Percentiles rank a stretch among this genome's conserved stretches.
Conservation (phyloP, 371 early-diverging fungal genomes). For the Batkoa obscura region DNA sequence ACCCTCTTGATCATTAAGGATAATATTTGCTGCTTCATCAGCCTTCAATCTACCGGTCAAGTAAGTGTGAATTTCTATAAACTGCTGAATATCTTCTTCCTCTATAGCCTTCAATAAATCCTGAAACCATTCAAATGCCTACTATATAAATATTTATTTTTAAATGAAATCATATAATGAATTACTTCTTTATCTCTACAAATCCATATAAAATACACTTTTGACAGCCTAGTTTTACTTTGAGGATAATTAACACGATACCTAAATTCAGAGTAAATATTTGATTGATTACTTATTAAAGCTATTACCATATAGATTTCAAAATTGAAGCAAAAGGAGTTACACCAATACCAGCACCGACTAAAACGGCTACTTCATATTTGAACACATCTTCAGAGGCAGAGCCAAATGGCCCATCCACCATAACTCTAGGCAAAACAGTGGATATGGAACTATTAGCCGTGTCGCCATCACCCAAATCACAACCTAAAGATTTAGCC, state of each 20-base stretch:
- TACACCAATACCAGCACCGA: conserved; percentile 70
- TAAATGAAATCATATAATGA: conserved; percentile 7
- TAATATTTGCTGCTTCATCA: conserved; percentile 27
- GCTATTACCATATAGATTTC: conserved; percentile 18
- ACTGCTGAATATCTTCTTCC: conserved; percentile 32
- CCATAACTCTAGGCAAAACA: conserved; percentile 36
- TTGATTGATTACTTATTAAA: conserved; percentile 24
- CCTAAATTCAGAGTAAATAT: conserved; percentile 16
- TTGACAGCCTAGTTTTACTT: conserved; percentile 30
- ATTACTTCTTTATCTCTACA: conserved; percentile 50
- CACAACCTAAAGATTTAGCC: conserved; percentile 37
- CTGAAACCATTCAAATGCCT: conserved; percentile 65
- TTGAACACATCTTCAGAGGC: conserved; percentile 74
- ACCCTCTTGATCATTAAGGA: conserved; percentile 26
- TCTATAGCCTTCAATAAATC: conserved; percentile 43
- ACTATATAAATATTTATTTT: conserved; percentile 17
- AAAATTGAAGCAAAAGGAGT: conserved; percentile 23
- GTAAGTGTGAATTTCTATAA: conserved; percentile 52
- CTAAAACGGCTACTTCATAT: conserved; percentile 54
- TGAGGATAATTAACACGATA: conserved; percentile 22
- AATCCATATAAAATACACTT: conserved; percentile 77
- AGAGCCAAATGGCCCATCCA: conserved; percentile 77
- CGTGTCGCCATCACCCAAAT: conserved; percentile 24
- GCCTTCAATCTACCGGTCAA: conserved; percentile 38
- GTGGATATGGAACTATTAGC: neutral